phyloP scores from a whole-genome alignment of 2,329 filamentous ascomycete species.

The Lomentospora prolificans region DNA sequence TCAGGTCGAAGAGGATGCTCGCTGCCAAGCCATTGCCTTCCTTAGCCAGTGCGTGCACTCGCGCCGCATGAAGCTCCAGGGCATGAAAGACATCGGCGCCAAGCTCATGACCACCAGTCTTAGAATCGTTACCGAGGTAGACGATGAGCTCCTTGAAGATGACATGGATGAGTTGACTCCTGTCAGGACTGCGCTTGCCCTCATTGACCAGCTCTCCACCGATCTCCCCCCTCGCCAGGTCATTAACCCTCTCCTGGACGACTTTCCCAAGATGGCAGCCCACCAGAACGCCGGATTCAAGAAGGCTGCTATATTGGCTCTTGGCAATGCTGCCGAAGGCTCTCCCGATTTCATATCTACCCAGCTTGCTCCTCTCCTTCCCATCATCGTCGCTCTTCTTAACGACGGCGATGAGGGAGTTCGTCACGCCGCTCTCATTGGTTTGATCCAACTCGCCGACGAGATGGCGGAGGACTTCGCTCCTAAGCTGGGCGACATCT shows the following conservation, averaged over 20 bases:
- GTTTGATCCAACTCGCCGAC: constrained; percentile 82
- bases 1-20: constrained; percentile 70
- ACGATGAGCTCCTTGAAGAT: constrained; percentile 65
- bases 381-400: constrained; percentile 72
- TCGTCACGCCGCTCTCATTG: constrained; percentile 76
- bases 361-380: constrained; percentile 78
- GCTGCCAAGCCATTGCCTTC: constrained; percentile 86
- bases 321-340: constrained; percentile 92
- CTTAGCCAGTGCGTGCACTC: constrained; percentile 87
- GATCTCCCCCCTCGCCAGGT: constrained; percentile 89
- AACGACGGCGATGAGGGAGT: constrained; percentile 78
- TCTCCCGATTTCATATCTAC: constrained; percentile 96
- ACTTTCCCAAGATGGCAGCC: constrained; percentile 72
- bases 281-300: constrained; percentile 68
- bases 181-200: constrained; percentile 70
- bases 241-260: constrained; percentile 81
- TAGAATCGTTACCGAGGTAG: constrained; percentile 82
- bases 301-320: constrained; percentile 80
- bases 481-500: constrained; percentile 73
- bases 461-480: constrained; percentile 86
- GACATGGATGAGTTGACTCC: constrained; percentile 68
- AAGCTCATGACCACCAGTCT: constrained; percentile 81
- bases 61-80: constrained; percentile 92
- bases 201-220: constrained; percentile 81
- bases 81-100: constrained; percentile 71